Conservation (phyloP, 768 basidiomycete species). For the Leccinellum albellum region DNA sequence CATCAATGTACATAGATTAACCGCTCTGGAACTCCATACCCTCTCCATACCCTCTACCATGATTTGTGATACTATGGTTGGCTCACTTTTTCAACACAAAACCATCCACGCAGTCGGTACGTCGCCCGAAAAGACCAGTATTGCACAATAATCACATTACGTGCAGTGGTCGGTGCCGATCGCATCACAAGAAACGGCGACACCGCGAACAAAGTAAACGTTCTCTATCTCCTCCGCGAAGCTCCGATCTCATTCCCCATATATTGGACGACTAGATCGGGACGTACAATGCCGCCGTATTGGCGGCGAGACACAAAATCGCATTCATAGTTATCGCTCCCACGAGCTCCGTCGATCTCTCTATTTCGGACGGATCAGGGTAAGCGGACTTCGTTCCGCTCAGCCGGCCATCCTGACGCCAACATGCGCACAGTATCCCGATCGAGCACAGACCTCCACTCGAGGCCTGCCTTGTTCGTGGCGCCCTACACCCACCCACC, state of each 20-base stretch:
- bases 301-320: slow-evolving; percentile 82
- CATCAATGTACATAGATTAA: slow-evolving; percentile 51
- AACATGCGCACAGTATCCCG: slow-evolving; percentile 53
- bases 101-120: slow-evolving; percentile 77
- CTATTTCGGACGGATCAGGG: slow-evolving; percentile 65
- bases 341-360: slow-evolving; percentile 86
- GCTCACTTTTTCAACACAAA: slow-evolving; percentile 87
- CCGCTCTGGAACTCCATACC: slow-evolving; percentile 83
- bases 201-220: slow-evolving; percentile 85
- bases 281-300: slow-evolving; percentile 93
- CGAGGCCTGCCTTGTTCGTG: slow-evolving; percentile 87
- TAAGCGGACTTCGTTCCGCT: slow-evolving; percentile 17
- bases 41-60: slow-evolving; percentile 83
- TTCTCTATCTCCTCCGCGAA: neutral
- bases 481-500: slow-evolving; percentile 61
- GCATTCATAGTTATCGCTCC: slow-evolving; percentile 94
- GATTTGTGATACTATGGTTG: slow-evolving; percentile 98
- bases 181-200: slow-evolving; percentile 90
- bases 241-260: neutral
- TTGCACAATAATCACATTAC: neutral
- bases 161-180: slow-evolving; percentile 78
- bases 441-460: slow-evolving; percentile 88
- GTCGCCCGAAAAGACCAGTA: neutral
- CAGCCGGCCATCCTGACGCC: neutral
- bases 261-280: slow-evolving; percentile 51